phyloP scores from a whole-genome alignment of 129 eudicot species.

The Centrapalus pauciflorus region DNA sequence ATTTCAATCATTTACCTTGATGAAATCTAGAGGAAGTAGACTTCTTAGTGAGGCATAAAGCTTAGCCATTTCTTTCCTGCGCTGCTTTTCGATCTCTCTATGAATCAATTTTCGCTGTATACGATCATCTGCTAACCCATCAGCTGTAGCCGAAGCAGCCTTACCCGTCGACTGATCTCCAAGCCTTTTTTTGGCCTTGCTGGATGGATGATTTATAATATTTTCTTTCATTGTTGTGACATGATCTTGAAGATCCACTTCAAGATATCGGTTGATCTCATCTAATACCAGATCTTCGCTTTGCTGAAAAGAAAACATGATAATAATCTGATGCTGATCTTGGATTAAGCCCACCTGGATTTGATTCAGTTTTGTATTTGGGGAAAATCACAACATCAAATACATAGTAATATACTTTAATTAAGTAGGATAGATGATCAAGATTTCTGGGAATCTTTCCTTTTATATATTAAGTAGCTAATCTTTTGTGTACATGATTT shows the following conservation, averaged over 20 bases:
- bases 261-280: neutral
- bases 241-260: neutral
- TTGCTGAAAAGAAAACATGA: neutral
- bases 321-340: neutral
- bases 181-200: neutral
- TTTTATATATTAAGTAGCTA: neutral
- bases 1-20: too few relatives aligned
- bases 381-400: neutral
- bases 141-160: neutral
- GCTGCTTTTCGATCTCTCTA: constrained; percentile 35
- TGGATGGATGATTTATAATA: neutral
- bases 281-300: neutral
- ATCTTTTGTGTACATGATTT: neutral
- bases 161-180: neutral
- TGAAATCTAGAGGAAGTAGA: constrained; percentile 30
- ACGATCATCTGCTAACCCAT: too few relatives aligned
- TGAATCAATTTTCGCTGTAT: neutral
- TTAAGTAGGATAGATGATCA: neutral
- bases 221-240: neutral
- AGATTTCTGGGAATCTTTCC: neutral
- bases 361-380: neutral
- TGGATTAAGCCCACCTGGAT: neutral
- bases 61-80: constrained; percentile 44
- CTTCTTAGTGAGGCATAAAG: constrained; percentile 40
- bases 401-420: neutral